These are phyloP conservation scores for Ophiocordyceps camponoti-saundersi DNA, from an alignment of 2,329 filamentous ascomycete genomes.

Conservation along the genomic window DNA sequence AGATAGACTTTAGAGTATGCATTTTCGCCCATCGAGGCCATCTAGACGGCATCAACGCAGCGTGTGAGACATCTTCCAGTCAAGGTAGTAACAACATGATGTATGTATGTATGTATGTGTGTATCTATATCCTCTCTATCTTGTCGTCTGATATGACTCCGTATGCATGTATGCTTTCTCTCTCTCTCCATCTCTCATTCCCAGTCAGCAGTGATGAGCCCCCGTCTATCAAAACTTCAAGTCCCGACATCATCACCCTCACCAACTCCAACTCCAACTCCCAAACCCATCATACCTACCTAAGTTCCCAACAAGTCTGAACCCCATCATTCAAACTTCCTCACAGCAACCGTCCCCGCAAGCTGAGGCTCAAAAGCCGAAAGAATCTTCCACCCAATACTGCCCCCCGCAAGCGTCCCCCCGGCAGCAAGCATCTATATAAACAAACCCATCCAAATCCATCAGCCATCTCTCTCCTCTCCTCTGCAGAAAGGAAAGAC, in stretches of 20 bases:
- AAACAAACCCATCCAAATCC: not conserved
- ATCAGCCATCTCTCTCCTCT: not conserved
- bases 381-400: not conserved
- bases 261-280: too few relatives aligned
- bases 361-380: not conserved
- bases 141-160: too few relatives aligned
- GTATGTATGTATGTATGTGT: too few relatives aligned
- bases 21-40: too few relatives aligned
- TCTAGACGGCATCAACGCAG: too few relatives aligned
- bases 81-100: too few relatives aligned
- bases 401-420: not conserved
- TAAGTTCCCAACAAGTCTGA: not conserved
- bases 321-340: not conserved
- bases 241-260: not conserved
- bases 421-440: not conserved
- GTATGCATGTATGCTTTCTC: too few relatives aligned
- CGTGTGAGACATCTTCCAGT: too few relatives aligned
- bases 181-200: too few relatives aligned
- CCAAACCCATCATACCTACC: not conserved
- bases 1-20: too few relatives aligned
- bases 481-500: not conserved
- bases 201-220: too few relatives aligned
- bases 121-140: too few relatives aligned
- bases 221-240: not conserved
- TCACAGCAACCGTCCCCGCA: not conserved